These are phyloP conservation scores for Monilinia polystroma DNA, from an alignment of 2,329 filamentous ascomycete species.

Conservation along the genomic window DNA sequence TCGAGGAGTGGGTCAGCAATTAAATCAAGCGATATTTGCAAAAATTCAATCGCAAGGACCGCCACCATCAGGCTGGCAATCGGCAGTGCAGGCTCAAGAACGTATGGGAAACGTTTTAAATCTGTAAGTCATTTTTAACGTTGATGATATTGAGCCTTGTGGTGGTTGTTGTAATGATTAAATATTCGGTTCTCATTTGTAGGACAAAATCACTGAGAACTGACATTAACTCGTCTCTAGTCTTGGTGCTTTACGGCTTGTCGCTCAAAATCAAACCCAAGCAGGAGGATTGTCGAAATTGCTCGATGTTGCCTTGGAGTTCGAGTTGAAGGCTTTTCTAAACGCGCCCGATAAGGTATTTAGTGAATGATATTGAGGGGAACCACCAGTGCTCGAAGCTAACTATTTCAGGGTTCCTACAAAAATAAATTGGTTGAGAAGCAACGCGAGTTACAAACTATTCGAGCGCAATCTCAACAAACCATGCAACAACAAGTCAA, in stretches of 20 bases:
- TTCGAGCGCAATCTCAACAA: slow-evolving; percentile 35
- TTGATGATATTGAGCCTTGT: background rate
- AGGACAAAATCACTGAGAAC: background rate
- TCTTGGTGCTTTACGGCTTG: slow-evolving; percentile 37
- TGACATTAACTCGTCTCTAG: slow-evolving; percentile 27
- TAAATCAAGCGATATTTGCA: slow-evolving; percentile 36
- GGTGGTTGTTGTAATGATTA: background rate
- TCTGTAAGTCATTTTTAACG: slow-evolving; percentile 33
- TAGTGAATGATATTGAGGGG: background rate
- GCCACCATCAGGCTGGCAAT: slow-evolving; percentile 36
- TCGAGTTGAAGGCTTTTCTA: slow-evolving; percentile 38
- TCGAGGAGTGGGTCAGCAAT: slow-evolving; percentile 25
- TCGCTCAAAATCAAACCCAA: slow-evolving; percentile 32
- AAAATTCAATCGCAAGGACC: slow-evolving; percentile 34
- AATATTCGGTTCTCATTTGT: background rate
- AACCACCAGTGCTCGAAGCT: slow-evolving; percentile 20
- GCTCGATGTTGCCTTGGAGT: slow-evolving; percentile 37
- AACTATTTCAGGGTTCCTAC: slow-evolving; percentile 34
- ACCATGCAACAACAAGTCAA: slow-evolving; percentile 48
- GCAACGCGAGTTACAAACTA: slow-evolving; percentile 35
- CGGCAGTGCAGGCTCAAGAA: slow-evolving; percentile 33
- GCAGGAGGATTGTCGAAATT: slow-evolving; percentile 33
- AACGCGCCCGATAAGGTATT: slow-evolving; percentile 36
- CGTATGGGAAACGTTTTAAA: slow-evolving; percentile 34
- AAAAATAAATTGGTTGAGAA: slow-evolving; percentile 36